Conservation (phyloP, 331 rosid species). For the Stylosanthes scabra region DNA sequence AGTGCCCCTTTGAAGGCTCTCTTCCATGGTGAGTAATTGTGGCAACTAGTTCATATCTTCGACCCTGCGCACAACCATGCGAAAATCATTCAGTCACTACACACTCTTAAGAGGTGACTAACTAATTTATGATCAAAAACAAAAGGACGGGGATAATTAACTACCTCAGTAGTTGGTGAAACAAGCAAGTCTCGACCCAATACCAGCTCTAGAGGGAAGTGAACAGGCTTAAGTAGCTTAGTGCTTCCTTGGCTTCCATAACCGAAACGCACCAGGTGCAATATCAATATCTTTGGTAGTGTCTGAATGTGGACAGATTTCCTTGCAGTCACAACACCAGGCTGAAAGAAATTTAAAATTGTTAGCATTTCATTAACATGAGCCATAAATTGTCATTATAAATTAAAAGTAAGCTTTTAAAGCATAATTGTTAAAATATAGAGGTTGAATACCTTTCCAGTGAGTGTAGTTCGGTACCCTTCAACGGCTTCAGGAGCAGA, state of each 20-base stretch:
- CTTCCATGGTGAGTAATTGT: conserved; percentile 96
- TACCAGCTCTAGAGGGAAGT: conserved; percentile 78
- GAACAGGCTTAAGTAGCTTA: conserved; percentile 85
- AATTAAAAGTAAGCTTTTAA: neutral
- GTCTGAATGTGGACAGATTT: conserved; percentile 74
- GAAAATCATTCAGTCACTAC: conserved; percentile 22
- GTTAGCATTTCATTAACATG: neutral
- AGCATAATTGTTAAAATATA: neutral
- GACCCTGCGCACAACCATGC: conserved; percentile 50
- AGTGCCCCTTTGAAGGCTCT: conserved; percentile 91
- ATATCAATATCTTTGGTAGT: conserved; percentile 87
- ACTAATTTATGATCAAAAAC: neutral
- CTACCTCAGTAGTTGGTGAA: conserved; percentile 74
- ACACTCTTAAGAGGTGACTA: neutral
- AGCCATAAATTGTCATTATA: neutral
- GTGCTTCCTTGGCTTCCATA: conserved; percentile 99
- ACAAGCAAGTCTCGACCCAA: conserved; percentile 81
- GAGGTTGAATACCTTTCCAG: conserved; percentile 72
- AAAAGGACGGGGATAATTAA: neutral
- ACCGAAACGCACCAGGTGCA: conserved; percentile 93
- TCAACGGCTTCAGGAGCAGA: conserved; percentile 90
- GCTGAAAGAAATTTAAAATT: conserved; percentile 54
- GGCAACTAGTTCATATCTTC: conserved; percentile 87
- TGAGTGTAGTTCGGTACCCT: conserved; percentile 77
- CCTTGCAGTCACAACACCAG: conserved; percentile 81